phyloP scores from a whole-genome alignment of 345 rosid species.

The Noccaea caerulescens region DNA sequence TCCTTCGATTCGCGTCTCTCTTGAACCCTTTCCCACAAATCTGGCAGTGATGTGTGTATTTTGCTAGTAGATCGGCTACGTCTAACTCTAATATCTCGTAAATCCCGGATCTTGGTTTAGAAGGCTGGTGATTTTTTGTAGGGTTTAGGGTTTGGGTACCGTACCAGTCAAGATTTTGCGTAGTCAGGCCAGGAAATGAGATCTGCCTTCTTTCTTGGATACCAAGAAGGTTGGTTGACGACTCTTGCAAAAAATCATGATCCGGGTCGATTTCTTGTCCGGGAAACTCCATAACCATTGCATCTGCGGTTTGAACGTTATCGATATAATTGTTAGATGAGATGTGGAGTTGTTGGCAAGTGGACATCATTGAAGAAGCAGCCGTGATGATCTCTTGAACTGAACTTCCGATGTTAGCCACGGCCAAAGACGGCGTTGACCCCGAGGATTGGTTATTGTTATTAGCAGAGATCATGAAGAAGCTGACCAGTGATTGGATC shows the following conservation, averaged over 20 bases:
- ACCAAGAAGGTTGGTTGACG: conserved; percentile 6
- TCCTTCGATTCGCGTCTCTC: conserved; percentile 87
- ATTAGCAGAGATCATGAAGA: conserved; percentile 48
- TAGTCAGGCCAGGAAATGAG: conserved; percentile 33
- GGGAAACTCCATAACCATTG: conserved; percentile 34
- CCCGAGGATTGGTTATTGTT: conserved; percentile 43
- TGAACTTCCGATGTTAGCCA: conserved; percentile 51
- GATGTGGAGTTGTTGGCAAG: conserved; percentile 64
- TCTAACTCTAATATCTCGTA: conserved; percentile 64
- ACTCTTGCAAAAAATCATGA: conserved; percentile 28
- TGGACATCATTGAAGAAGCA: conserved; percentile 68
- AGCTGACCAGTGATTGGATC: conserved; percentile 58
- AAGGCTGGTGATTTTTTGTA: conserved; percentile 26
- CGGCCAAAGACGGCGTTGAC: conserved; percentile 55
- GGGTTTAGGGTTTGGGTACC: conserved; percentile 32
- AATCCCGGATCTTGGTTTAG: conserved; percentile 23
- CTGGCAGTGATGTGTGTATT: conserved; percentile 84
- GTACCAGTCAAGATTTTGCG: conserved; percentile 44
- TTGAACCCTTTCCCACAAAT: conserved; percentile 90
- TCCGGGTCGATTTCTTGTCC: conserved; percentile 18
- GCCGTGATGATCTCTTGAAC: conserved; percentile 67
- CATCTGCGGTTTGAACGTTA: conserved; percentile 21
- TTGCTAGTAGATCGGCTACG: conserved; percentile 67
- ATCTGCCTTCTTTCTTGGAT: conserved; percentile 45
- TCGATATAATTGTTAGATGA: conserved; percentile 28